Evolutionary conservation across 208 protist genomes (phyloP).

Genomic region (Blastocrithidia nonstop): DNA sequence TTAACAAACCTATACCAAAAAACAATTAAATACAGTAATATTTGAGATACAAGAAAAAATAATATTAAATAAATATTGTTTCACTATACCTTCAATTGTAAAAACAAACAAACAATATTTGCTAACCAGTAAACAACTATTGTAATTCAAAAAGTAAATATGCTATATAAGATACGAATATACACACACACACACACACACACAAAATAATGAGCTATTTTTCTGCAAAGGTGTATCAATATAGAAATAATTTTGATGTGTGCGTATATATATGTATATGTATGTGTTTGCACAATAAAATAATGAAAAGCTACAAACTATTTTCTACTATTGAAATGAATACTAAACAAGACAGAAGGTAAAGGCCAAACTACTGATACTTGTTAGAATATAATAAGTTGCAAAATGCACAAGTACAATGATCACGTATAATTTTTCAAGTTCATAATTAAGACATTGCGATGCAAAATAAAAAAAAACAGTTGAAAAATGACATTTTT

Average conservation of each 20-base stretch:
- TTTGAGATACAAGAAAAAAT: neutral
- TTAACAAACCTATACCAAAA: neutral
- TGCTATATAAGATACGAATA: neutral
- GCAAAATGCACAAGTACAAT: too few relatives aligned
- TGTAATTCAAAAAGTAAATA: constrained; percentile 1
- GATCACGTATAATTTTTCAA: too few relatives aligned
- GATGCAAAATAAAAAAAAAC: too few relatives aligned
- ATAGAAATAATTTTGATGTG: neutral
- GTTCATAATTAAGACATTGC: too few relatives aligned
- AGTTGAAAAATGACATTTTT: too few relatives aligned
- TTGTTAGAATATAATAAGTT: too few relatives aligned
- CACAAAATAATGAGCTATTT: neutral
- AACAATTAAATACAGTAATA: neutral
- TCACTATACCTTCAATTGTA: neutral
- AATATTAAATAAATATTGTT: neutral
- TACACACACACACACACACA: constrained; percentile 3
- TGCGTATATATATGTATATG: constrained; percentile 1
- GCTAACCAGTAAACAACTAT: neutral
- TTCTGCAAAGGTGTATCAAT: neutral
- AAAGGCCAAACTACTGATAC: too few relatives aligned
- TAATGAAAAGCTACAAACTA: too few relatives aligned
- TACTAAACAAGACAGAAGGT: too few relatives aligned
- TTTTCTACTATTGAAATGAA: too few relatives aligned
- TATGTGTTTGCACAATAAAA: constrained; percentile 1
- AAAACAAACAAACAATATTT: neutral